Evolutionary conservation across 129 eudicot species (phyloP).

Genomic region (Helianthus annuus): HanXRQr2.0-SUNRISE NC_035440.2:45124595-45125094

Average conservation of each 20-base stretch:
- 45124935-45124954: conserved; percentile 84
- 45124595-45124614: conserved; percentile 16
- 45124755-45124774: conserved; percentile 24
- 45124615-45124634: conserved; percentile 21
- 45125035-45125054: conserved; percentile 10
- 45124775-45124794: conserved; percentile 17
- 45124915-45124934: conserved; percentile 63
- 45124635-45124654: conserved; percentile 73
- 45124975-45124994: conserved; percentile 67
- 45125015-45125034: conserved; percentile 7
- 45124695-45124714: conserved; percentile 70
- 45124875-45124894: conserved; percentile 47
- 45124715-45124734: conserved; percentile 77
- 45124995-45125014: conserved; percentile 70
- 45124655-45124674: conserved; percentile 64
- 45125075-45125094: conserved; percentile 46
- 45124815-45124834: conserved; percentile 21
- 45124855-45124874: conserved; percentile 64
- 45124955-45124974: conserved; percentile 61
- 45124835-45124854: conserved; percentile 71
- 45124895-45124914: conserved; percentile 43
- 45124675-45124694: conserved; percentile 52
- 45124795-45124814: conserved; percentile 20
- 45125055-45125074: conserved; percentile 2
- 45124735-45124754: conserved; percentile 62